A percentile compares a stretch with the other conserved stretches of the same genome.
Conservation (phyloP, 345 rosid genomes). For the Jatropha curcas region DNA sequence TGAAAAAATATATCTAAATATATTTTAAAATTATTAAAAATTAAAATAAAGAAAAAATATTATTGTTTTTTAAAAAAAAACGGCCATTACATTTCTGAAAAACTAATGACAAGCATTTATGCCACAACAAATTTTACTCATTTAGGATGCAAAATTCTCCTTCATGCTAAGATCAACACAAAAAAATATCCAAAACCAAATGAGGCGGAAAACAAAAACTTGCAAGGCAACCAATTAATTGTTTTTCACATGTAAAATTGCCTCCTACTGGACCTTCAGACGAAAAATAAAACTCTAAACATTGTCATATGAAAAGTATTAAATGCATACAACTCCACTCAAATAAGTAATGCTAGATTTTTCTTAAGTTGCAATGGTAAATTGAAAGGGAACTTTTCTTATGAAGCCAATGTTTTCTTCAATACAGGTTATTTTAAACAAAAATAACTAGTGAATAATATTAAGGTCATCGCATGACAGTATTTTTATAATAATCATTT, state of each 20-base stretch:
- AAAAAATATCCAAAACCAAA: not conserved
- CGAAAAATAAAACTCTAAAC: not conserved
- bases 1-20: not conserved
- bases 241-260: not conserved
- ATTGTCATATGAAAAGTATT: not conserved
- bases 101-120: not conserved
- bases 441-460: too few species aligned
- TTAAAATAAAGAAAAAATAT: too few species aligned
- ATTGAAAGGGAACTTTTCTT: not conserved
- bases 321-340: not conserved
- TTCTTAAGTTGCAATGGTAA: not conserved
- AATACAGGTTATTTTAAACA: not conserved
- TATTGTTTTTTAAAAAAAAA: too few species aligned
- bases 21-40: too few species aligned
- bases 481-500: too few species aligned
- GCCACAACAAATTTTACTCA: not conserved
- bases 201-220: not conserved
- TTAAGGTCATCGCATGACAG: too few species aligned
- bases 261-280: not conserved
- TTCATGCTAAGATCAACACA: not conserved
- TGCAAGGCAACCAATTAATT: not conserved
- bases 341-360: not conserved
- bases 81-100: not conserved
- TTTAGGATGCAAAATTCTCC: not conserved
- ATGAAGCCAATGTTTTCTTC: not conserved